Evolutionary conservation across 768 basidiomycete species (phyloP).

Genomic region (Amanita rubescens): DNA sequence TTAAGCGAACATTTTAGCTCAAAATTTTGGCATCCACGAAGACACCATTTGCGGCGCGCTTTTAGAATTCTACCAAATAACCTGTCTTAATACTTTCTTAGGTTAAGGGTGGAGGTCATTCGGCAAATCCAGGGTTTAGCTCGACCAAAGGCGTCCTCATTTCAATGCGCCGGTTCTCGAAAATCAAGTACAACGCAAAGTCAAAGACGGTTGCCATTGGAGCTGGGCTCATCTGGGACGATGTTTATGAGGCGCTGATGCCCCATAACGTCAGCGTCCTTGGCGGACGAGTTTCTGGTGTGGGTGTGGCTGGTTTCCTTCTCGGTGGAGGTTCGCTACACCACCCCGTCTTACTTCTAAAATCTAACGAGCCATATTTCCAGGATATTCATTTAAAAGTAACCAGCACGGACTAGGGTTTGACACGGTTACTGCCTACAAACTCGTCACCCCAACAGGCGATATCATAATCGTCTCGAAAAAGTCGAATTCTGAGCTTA

Average conservation of each 20-base stretch:
- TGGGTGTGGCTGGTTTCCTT: constrained; percentile 52
- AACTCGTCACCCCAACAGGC: constrained; percentile 40
- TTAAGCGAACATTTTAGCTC: constrained; percentile 27
- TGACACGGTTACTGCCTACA: constrained; percentile 34
- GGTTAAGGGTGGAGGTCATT: constrained; percentile 59
- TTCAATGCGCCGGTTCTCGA: constrained; percentile 40
- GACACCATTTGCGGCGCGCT: constrained; percentile 36
- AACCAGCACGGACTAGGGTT: constrained; percentile 40
- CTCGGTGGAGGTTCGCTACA: constrained; percentile 42
- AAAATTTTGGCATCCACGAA: constrained; percentile 33
- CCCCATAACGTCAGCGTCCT: constrained; percentile 46
- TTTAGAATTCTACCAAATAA: too few relatives aligned
- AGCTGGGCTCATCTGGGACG: constrained; percentile 55
- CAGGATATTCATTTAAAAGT: constrained; percentile 43
- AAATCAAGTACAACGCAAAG: constrained; percentile 32
- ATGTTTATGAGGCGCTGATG: constrained; percentile 46
- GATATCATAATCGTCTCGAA: constrained; percentile 16
- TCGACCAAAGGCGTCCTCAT: constrained; percentile 58
- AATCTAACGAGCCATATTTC: not conserved
- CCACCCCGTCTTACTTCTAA: not conserved
- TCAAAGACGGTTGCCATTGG: constrained; percentile 36
- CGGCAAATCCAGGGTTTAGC: constrained; percentile 47
- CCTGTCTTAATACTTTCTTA: constrained; percentile 11
- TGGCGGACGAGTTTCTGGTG: constrained; percentile 50
- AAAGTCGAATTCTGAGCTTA: constrained; percentile 16